A percentile compares a stretch with the other conserved stretches of the same genome.
phyloP scores from a whole-genome alignment of 1,284 basidiomycete genomes.

The Malassezia caprae region DNA sequence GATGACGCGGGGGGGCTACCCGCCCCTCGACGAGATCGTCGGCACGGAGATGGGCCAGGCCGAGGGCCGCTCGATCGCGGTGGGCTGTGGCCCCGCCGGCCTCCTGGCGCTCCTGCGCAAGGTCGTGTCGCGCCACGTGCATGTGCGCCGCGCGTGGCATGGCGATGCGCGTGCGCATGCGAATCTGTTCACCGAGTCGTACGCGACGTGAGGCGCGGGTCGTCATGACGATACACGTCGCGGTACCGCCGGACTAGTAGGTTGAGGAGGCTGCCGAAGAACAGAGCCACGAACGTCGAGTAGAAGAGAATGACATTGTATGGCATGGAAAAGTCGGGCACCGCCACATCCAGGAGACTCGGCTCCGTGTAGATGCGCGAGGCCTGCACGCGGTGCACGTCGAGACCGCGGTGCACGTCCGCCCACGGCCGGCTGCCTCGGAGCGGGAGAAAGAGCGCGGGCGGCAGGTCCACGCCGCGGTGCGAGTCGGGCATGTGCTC shows the following conservation, averaged over 20 bases:
- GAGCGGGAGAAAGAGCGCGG: constrained; percentile 51
- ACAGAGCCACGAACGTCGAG: constrained; percentile 57
- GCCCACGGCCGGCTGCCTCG: constrained; percentile 8
- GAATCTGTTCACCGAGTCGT: constrained; percentile 38
- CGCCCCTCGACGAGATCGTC: constrained; percentile 61
- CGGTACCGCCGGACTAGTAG: constrained; percentile 67
- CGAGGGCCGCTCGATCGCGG: constrained; percentile 58
- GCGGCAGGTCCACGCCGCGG: constrained; percentile 81
- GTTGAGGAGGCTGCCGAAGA: constrained; percentile 88
- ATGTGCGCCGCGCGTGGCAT: constrained; percentile 54
- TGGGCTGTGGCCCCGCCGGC: constrained; percentile 67
- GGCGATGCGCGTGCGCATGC: constrained; percentile 58
- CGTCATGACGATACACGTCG: constrained; percentile 24
- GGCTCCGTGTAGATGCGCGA: constrained; percentile 63
- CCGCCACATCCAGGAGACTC: constrained; percentile 77
- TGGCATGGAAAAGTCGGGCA: constrained; percentile 97
- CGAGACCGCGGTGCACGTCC: neutral
- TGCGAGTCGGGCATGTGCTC: constrained; percentile 94
- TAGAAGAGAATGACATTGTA: constrained; percentile 76
- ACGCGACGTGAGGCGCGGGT: constrained; percentile 19
- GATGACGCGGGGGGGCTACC: constrained; percentile 62
- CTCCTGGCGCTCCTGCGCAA: constrained; percentile 64
- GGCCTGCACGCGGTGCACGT: constrained; percentile 5
- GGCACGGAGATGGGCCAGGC: constrained; percentile 59
- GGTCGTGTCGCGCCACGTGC: constrained; percentile 58